phyloP scores from a whole-genome alignment of 129 eudicot species.

The Pittosporum tobira region DNA sequence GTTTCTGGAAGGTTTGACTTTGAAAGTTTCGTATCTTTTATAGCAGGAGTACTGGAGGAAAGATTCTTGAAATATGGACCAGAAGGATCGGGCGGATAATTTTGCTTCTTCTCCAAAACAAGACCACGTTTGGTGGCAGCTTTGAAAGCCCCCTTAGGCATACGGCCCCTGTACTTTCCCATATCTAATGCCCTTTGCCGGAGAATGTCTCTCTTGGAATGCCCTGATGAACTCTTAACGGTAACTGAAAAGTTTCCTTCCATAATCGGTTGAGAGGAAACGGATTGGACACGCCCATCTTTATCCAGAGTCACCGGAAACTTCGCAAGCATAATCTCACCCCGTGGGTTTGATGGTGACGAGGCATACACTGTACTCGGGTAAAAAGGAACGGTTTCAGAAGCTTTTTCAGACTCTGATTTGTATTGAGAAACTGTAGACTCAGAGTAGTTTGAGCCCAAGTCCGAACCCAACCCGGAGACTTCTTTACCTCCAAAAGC shows the following conservation, averaged over 20 bases:
- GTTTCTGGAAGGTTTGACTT: slow-evolving; percentile 10
- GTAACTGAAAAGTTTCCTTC: slow-evolving; percentile 23
- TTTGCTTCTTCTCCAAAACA: slow-evolving; percentile 32
- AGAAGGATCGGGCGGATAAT: slow-evolving; percentile 20
- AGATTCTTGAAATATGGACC: slow-evolving; percentile 24
- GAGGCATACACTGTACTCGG: too few species aligned
- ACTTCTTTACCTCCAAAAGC: slow-evolving; percentile 11
- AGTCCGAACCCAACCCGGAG: too few species aligned
- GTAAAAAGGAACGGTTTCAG: slow-evolving; percentile 11
- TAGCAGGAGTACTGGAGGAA: too few species aligned
- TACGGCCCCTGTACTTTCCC: slow-evolving; percentile 41
- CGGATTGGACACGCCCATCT: slow-evolving; percentile 2
- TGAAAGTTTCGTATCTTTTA: too few species aligned
- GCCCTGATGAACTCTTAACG: too few species aligned
- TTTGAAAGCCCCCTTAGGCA: slow-evolving; percentile 36
- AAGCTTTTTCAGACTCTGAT: slow-evolving; percentile 10
- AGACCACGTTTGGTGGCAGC: slow-evolving; percentile 34
- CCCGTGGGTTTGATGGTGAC: slow-evolving; percentile 7
- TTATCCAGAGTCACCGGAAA: not conserved
- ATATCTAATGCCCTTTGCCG: slow-evolving; percentile 36
- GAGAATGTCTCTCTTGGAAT: slow-evolving; percentile 30
- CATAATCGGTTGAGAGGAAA: slow-evolving; percentile 2
- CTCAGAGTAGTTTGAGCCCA: slow-evolving; percentile 15
- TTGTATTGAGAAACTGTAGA: slow-evolving; percentile 6
- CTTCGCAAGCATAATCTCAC: too few species aligned